These are phyloP conservation scores for Mucor irregularis DNA, from an alignment of 371 early-diverging fungal species.

Conservation along the genomic window DNA sequence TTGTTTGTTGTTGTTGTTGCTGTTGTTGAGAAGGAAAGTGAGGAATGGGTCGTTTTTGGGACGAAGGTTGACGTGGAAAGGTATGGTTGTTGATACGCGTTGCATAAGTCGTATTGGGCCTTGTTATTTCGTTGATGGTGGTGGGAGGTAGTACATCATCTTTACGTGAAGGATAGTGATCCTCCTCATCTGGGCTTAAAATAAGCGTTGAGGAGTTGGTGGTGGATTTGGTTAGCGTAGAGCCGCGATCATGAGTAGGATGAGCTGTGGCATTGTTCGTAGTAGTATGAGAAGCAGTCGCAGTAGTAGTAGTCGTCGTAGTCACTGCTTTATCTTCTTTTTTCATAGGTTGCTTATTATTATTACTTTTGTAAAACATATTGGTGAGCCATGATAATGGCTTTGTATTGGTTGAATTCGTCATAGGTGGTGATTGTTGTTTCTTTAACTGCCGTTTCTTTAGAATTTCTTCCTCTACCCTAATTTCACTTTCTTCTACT, in stretches of 20 bases:
- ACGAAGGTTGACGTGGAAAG: not conserved
- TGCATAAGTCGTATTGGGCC: not conserved
- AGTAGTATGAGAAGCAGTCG: not conserved
- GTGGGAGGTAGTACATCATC: too few species aligned
- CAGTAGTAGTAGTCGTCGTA: not conserved
- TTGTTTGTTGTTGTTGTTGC: not conserved
- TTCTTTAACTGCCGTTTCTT: slow-evolving; percentile 17
- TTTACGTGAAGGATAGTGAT: not conserved
- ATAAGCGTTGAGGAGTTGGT: slow-evolving; percentile 9
- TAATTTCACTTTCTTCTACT: slow-evolving; percentile 40
- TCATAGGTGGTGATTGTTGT: not conserved
- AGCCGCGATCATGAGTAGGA: slow-evolving; percentile 6
- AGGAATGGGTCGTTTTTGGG: slow-evolving; percentile 8
- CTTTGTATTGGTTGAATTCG: not conserved
- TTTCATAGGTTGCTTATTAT: not conserved
- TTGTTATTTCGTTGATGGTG: too few species aligned
- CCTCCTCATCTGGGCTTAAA: not conserved
- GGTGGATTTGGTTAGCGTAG: slow-evolving; percentile 6
- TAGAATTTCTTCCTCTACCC: slow-evolving; percentile 53
- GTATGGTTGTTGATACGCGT: too few species aligned
- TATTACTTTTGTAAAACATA: slow-evolving; percentile 15
- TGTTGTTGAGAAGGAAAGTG: not conserved
- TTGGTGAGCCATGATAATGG: slow-evolving; percentile 27
- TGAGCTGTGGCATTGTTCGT: not conserved
- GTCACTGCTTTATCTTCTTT: not conserved